These are phyloP conservation scores for Decorospora gaudefroyi DNA, from an alignment of 2,329 filamentous ascomycete species.

Conservation along the genomic window DNA sequence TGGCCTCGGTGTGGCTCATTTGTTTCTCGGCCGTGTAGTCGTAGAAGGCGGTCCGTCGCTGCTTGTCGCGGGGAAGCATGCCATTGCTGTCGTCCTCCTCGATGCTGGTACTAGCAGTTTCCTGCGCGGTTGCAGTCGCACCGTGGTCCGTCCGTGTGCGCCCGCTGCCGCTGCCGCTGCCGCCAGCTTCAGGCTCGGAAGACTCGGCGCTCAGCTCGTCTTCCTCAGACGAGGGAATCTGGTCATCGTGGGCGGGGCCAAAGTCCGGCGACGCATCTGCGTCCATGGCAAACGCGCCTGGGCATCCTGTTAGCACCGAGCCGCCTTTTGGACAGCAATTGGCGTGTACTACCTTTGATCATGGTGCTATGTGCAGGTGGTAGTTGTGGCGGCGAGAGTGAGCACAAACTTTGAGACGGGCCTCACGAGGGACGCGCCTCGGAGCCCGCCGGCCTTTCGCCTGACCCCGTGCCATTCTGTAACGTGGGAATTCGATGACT, in stretches of 20 bases:
- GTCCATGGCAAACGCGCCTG: conserved; percentile 39
- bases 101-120: conserved; percentile 28
- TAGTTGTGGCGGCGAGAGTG: conserved; percentile 19
- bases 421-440: conserved; percentile 13
- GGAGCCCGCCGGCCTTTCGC: conserved; percentile 21
- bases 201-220: conserved; percentile 40
- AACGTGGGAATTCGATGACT: conserved; percentile 10
- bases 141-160: conserved; percentile 24
- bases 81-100: conserved; percentile 39
- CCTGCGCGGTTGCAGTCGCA: conserved; percentile 25
- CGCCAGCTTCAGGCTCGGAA: conserved; percentile 34
- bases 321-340: not conserved
- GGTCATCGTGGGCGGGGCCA: conserved; percentile 39
- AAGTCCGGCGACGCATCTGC: conserved; percentile 46
- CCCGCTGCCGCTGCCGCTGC: conserved; percentile 13
- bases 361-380: conserved; percentile 27
- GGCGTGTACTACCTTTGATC: conserved; percentile 32
- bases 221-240: conserved; percentile 45
- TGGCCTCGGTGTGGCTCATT: conserved; percentile 91
- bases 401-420: conserved; percentile 14
- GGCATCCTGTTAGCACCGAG: conserved; percentile 10
- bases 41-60: conserved; percentile 81
- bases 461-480: conserved; percentile 19
- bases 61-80: conserved; percentile 56
- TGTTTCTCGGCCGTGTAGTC: conserved; percentile 92